Conservation (phyloP, 495 filamentous ascomycete genomes). For the Xanthoparmelia taractica region DNA sequence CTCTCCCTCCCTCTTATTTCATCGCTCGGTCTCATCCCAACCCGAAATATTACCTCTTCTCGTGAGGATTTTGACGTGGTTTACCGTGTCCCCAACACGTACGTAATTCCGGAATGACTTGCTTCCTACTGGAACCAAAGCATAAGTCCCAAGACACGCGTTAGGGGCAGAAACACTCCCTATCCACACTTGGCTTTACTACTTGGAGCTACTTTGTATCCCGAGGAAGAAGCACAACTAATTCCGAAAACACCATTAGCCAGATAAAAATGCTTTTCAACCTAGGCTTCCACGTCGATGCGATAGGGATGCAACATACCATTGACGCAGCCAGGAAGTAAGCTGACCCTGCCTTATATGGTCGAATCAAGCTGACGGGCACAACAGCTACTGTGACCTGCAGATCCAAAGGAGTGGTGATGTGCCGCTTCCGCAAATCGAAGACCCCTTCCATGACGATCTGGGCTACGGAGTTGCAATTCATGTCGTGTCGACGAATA, state of each 20-base stretch:
- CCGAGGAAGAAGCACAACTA: background rate
- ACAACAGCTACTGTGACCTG: background rate
- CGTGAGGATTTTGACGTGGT: background rate
- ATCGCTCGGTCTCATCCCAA: background rate
- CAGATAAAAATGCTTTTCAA: background rate
- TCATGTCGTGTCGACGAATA: background rate
- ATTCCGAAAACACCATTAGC: background rate
- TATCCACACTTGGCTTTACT: background rate
- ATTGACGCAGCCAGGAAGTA: background rate
- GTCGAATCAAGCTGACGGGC: background rate
- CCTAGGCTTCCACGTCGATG: background rate
- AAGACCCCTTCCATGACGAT: background rate
- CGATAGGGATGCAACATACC: background rate
- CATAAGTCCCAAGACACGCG: background rate
- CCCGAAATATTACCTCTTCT: background rate
- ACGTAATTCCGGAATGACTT: background rate
- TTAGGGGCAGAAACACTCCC: background rate
- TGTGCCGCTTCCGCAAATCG: background rate
- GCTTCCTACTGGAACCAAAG: background rate
- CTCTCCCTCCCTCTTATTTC: background rate
- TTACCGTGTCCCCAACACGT: background rate
- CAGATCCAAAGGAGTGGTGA: background rate
- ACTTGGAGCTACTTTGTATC: background rate
- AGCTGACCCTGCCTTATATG: background rate
- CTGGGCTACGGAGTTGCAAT: background rate